Conservation (phyloP, 2,329 filamentous ascomycete species). For the Colletotrichum sp. region DNA sequence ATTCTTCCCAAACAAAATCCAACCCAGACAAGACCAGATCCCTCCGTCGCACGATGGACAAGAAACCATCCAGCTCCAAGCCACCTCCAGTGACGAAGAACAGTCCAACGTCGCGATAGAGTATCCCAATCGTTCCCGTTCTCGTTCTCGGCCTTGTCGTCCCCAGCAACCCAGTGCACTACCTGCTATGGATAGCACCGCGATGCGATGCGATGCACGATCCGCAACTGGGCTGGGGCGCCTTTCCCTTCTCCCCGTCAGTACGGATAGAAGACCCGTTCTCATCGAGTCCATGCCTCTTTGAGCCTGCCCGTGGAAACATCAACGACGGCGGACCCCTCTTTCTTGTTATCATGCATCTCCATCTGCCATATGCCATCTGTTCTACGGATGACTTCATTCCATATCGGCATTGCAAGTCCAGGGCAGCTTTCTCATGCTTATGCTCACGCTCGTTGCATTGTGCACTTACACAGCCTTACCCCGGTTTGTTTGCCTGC, state of each 20-base stretch:
- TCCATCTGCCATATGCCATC: neutral
- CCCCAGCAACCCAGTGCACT: neutral
- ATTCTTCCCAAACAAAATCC: neutral
- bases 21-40: neutral
- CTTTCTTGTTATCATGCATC: neutral
- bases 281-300: neutral
- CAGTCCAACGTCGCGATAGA: neutral
- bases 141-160: neutral
- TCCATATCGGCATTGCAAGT: neutral
- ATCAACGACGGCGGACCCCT: neutral
- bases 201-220: neutral
- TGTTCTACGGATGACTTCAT: neutral
- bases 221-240: neutral
- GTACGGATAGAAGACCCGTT: neutral
- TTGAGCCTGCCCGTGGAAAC: neutral
- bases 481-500: neutral
- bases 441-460: neutral
- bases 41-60: neutral
- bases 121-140: neutral
- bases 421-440: neutral
- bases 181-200: neutral
- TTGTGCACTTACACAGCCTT: neutral
- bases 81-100: conserved; percentile 6
- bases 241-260: neutral
- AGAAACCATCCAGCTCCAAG: conserved; percentile 7